These are phyloP conservation scores for Solanum phureja DNA, from an alignment of 257 asterid genomes.

Conservation along the genomic window DNA sequence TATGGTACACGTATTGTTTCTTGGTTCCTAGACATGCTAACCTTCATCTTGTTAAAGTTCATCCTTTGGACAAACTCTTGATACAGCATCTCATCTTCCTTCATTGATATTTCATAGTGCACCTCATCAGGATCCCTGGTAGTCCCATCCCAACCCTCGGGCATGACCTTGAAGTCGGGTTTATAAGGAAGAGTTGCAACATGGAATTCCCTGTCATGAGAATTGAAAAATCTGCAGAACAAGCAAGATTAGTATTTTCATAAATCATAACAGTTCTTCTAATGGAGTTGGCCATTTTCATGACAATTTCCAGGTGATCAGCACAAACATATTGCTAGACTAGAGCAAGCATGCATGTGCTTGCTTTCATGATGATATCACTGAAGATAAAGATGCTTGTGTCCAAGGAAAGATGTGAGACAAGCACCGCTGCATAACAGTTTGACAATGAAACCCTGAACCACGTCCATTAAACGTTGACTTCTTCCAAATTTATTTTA, in stretches of 20 bases:
- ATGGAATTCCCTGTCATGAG: slow-evolving; percentile 88
- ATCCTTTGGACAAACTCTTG: slow-evolving; percentile 73
- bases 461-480: neutral
- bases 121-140: slow-evolving; percentile 94
- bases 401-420: neutral
- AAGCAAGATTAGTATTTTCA: neutral
- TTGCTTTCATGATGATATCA: neutral
- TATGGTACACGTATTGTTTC: neutral
- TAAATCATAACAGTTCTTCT: neutral
- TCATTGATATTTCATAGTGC: slow-evolving; percentile 89
- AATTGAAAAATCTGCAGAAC: slow-evolving; percentile 53
- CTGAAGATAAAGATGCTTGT: neutral
- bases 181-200: slow-evolving; percentile 86
- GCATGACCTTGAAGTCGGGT: slow-evolving; percentile 97
- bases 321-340: neutral
- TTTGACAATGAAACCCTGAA: neutral
- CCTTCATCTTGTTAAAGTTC: slow-evolving; percentile 88
- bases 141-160: slow-evolving; percentile 99
- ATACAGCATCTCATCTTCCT: slow-evolving; percentile 86
- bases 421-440: neutral
- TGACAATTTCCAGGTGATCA: neutral
- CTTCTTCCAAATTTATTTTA: neutral
- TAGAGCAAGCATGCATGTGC: neutral
- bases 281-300: neutral
- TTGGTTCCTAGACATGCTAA: slow-evolving; percentile 7